Conservation (phyloP, 2,329 filamentous ascomycete species). For the Fusarium foetens region DNA sequence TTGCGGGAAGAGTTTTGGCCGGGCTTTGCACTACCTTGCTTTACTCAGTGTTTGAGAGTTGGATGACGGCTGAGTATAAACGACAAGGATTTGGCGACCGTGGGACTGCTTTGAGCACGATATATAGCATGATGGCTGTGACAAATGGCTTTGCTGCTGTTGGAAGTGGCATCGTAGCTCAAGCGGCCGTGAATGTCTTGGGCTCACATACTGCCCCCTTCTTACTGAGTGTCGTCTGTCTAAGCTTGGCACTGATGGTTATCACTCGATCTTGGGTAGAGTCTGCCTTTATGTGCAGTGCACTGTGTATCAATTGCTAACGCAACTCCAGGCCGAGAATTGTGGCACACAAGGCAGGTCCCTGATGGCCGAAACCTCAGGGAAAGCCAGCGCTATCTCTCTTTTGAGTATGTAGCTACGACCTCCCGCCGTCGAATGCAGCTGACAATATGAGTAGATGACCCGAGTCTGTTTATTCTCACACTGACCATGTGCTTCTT, state of each 20-base stretch:
- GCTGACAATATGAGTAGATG: neutral
- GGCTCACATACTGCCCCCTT: neutral
- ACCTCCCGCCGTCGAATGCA: rapidly evolving
- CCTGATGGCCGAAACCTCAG: rapidly evolving
- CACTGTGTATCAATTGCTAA: neutral
- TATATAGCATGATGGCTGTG: neutral
- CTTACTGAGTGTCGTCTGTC: neutral
- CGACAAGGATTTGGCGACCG: neutral
- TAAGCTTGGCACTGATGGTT: neutral
- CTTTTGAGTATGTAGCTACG: neutral
- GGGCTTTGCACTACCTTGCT: neutral
- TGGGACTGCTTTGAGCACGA: neutral
- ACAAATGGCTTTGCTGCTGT: neutral
- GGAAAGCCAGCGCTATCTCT: rapidly evolving
- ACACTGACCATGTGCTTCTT: neutral
- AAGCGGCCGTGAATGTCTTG: neutral
- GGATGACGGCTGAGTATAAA: neutral
- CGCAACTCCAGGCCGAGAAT: rapidly evolving
- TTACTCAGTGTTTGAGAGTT: neutral
- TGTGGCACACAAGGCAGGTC: rapidly evolving
- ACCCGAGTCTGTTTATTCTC: rapidly evolving
- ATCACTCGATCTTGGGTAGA: neutral
- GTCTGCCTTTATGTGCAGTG: rapidly evolving
- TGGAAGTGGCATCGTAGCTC: neutral
- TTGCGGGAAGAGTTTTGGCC: neutral